phyloP scores from a whole-genome alignment of 2,329 filamentous ascomycete genomes.

The Fusarium brachygibbosum region DNA sequence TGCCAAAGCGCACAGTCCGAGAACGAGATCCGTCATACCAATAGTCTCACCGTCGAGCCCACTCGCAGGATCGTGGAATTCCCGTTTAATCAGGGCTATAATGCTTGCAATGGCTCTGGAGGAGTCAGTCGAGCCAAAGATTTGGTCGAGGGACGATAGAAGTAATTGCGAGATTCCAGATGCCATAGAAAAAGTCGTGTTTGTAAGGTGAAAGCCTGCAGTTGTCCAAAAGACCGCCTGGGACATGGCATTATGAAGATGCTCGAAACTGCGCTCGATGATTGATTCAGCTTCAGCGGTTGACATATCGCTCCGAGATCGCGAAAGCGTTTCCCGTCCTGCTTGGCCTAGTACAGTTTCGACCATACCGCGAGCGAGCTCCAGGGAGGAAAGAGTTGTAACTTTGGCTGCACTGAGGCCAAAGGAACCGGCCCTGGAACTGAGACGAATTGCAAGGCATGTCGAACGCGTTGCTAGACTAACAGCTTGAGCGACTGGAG shows the following conservation, averaged over 20 bases:
- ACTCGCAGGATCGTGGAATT: conserved; percentile 74
- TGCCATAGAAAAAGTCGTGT: conserved; percentile 66
- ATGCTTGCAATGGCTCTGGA: conserved; percentile 77
- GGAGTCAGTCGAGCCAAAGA: conserved; percentile 77
- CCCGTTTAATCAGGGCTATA: conserved; percentile 72
- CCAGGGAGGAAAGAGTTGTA: conserved; percentile 69
- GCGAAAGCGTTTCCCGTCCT: conserved; percentile 62
- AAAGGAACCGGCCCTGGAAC: conserved; percentile 65
- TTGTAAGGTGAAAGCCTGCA: conserved; percentile 70
- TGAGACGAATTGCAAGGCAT: conserved; percentile 67
- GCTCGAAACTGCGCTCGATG: conserved; percentile 68
- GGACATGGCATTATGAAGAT: conserved; percentile 69
- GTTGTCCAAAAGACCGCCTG: conserved; percentile 72
- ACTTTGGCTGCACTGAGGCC: conserved; percentile 67
- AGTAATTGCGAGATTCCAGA: conserved; percentile 71
- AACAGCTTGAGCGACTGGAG: conserved; percentile 69
- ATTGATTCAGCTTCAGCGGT: conserved; percentile 68
- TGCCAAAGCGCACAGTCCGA: conserved; percentile 72
- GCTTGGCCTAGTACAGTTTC: conserved; percentile 68
- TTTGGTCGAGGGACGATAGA: conserved; percentile 71
- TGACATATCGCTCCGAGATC: conserved; percentile 62
- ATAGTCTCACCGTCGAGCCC: conserved; percentile 71
- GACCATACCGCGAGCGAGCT: conserved; percentile 67
- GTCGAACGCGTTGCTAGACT: conserved; percentile 73
- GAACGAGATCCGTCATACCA: conserved; percentile 70